These are phyloP conservation scores for Verticillium dahliae DNA, from an alignment of 2,329 filamentous ascomycete genomes.

Conservation along the genomic window DNA sequence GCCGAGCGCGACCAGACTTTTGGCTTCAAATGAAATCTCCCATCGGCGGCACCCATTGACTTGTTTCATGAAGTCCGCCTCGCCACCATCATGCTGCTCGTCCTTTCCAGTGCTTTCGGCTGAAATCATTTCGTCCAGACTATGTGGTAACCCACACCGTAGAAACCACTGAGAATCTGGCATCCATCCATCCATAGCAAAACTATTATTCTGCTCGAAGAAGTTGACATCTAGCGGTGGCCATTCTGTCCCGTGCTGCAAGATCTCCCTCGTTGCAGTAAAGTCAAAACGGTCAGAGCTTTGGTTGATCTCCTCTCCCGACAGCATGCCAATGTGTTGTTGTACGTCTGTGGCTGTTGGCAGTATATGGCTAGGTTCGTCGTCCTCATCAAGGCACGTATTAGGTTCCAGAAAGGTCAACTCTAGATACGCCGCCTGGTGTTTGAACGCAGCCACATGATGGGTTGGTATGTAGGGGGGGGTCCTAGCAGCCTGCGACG, in stretches of 20 bases:
- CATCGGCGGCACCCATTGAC: conserved; percentile 35
- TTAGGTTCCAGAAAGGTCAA: conserved; percentile 33
- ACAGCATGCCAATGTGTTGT: neutral
- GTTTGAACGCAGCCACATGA: neutral
- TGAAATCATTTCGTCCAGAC: conserved; percentile 21
- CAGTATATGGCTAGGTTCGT: conserved; percentile 11
- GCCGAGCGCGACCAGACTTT: conserved; percentile 22
- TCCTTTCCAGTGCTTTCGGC: conserved; percentile 1
- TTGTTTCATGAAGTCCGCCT: conserved; percentile 20
- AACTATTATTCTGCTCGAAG: conserved; percentile 31
- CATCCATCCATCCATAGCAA: conserved; percentile 36
- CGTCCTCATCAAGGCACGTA: conserved; percentile 25
- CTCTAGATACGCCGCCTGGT: neutral
- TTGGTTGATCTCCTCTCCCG: neutral
- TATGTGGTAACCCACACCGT: conserved; percentile 22
- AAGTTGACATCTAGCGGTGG: conserved; percentile 20
- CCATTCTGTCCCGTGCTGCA: conserved; percentile 19
- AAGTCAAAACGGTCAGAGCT: neutral
- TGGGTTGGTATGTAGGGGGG: neutral
- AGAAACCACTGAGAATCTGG: conserved; percentile 30
- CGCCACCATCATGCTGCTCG: neutral
- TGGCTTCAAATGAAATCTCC: conserved; percentile 34
- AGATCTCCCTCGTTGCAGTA: neutral
- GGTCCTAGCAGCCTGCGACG: neutral
- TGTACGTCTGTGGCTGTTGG: neutral